Evolutionary conservation across 2,329 filamentous ascomycete genomes (phyloP), one percentile per base, ranked within the genome.

Genomic region (Endoconidiophora polonica): DNA sequence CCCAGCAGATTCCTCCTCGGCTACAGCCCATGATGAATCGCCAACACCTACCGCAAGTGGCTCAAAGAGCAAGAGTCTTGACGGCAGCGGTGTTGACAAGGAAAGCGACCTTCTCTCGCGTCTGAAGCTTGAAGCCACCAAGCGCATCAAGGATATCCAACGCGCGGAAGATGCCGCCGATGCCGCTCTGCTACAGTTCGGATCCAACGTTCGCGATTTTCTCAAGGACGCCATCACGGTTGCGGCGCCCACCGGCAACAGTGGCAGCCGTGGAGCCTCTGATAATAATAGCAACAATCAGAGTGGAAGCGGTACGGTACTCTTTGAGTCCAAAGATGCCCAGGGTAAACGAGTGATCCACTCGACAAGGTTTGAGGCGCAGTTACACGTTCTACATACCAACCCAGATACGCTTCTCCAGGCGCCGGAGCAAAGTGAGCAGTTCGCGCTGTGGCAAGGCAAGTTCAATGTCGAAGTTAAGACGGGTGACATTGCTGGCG

Each of bases 81-180:
- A 24, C 40, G 40, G 22, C 6, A 16, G 16, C 9, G 29, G 24
- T 6, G 67, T 57, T 20, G 59, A 75, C 33, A 70, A 71, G 2
- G 75, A 77, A 2, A 74, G 76, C 56, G 73, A 78, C 9, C 80
- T 94, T 52, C 77, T 96, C 26, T 77, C 82, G 4, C 77, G 83
- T 42, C 77, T 96, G 62, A 77, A 79, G 52, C 66, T 71, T 18
- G 85, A 93, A 66, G 87, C 87, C 3, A 72, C 84, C 23, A 87
- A 86, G 65, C 77, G 86, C 44, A 69, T 96, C 53, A 91, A 86
- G 60, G 86, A 95, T 53, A 80, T 96, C 18, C 85, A 95, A 61
- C 78, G 79, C 58, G 91, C 90, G 10, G 91, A 98, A 65, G 90
- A 96, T 61, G 90, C 90, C 3, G 91, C 91, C 5, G 91, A 98